Conservation (phyloP, 208 protist species). For the Leishmania lainsoni region DNA sequence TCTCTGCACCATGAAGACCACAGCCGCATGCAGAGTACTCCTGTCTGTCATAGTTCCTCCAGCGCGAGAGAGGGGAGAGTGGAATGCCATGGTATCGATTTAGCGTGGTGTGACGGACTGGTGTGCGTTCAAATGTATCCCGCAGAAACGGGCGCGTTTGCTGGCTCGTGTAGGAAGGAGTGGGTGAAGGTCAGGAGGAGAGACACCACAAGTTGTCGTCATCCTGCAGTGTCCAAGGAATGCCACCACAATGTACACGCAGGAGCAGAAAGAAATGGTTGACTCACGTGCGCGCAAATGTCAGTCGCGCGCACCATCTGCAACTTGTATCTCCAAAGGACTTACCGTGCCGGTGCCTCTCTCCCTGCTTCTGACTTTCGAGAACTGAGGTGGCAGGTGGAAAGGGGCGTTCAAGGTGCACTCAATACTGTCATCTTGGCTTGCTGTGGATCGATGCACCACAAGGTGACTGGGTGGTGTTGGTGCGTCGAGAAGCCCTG, state of each 20-base stretch:
- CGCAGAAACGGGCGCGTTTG: background rate
- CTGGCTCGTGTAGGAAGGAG: background rate
- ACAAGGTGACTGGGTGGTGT: background rate
- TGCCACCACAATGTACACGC: background rate
- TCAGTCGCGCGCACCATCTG: background rate
- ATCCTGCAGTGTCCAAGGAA: background rate
- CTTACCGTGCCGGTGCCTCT: background rate
- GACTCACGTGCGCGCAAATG: background rate
- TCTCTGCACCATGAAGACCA: background rate
- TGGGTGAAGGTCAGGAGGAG: background rate
- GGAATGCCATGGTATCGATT: background rate
- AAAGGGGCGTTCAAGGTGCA: background rate
- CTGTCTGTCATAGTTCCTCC: background rate
- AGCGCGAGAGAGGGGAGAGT: background rate
- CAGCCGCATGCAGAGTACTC: background rate
- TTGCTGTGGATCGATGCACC: background rate
- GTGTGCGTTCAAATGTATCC: background rate
- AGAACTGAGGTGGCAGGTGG: background rate
- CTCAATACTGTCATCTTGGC: background rate
- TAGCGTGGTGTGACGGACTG: background rate
- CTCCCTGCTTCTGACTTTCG: background rate
- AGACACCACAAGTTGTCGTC: background rate
- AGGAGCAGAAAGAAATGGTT: background rate
- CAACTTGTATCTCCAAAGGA: background rate
- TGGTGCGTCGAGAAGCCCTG: background rate